These are phyloP conservation scores for Crithidia acanthocephali DNA, from an alignment of 208 protist species.

Conservation along the genomic window DNA sequence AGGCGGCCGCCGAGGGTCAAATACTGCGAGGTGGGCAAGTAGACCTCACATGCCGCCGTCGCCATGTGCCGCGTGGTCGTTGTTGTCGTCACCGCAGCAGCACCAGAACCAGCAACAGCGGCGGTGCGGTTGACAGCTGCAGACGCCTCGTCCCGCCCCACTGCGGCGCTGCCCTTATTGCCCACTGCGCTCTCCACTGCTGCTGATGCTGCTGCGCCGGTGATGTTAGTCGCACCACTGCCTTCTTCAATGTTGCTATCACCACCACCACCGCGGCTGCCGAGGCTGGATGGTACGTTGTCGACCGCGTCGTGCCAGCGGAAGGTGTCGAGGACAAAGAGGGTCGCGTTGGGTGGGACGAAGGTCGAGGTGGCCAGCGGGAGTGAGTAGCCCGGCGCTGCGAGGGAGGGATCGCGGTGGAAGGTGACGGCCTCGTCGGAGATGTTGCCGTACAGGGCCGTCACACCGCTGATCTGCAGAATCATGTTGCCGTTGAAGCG, in stretches of 20 bases:
- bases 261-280: too few species aligned
- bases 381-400: slow-evolving; percentile 3
- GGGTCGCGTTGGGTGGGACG: slow-evolving; percentile 37
- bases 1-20: slow-evolving; percentile 51
- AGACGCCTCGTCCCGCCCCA: too few species aligned
- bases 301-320: slow-evolving; percentile 19
- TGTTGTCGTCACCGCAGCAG: too few species aligned
- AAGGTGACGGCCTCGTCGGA: slow-evolving; percentile 23
- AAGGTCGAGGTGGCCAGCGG: slow-evolving; percentile 37
- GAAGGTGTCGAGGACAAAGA: slow-evolving; percentile 44
- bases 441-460: slow-evolving; percentile 52
- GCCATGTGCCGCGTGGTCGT: background rate
- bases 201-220: too few species aligned
- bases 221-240: background rate
- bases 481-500: slow-evolving; percentile 58
- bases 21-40: slow-evolving; percentile 44
- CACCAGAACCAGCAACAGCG: too few species aligned
- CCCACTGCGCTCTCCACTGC: too few species aligned
- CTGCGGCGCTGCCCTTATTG: too few species aligned
- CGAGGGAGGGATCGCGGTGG: slow-evolving; percentile 5
- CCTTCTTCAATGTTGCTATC: background rate
- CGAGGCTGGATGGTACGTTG: too few species aligned
- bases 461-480: slow-evolving; percentile 42
- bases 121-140: too few species aligned
- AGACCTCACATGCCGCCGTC: slow-evolving; percentile 26